Evolutionary conservation across 2,329 filamentous ascomycete species (phyloP).

Genomic region (Diaporthe sp.): DNA sequence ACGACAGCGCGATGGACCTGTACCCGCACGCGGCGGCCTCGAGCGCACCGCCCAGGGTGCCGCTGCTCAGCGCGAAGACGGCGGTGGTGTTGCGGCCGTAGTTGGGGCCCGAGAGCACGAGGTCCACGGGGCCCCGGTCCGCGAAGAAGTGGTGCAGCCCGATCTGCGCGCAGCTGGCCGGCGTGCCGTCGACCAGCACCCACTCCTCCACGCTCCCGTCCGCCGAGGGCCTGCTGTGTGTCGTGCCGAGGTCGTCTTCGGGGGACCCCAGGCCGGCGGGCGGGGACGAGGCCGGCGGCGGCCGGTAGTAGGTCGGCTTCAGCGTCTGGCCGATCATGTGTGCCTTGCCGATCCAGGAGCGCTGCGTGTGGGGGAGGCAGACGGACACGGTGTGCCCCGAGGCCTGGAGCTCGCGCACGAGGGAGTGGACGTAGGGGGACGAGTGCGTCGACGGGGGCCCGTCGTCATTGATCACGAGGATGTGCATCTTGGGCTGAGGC

Average conservation of each 20-base stretch:
- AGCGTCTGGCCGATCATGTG: slow-evolving; percentile 93
- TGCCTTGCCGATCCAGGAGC: slow-evolving; percentile 98
- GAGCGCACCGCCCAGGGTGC: slow-evolving; percentile 82
- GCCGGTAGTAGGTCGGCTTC: slow-evolving; percentile 86
- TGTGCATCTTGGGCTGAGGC: slow-evolving; percentile 64
- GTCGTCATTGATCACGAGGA: slow-evolving; percentile 82
- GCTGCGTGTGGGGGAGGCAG: slow-evolving; percentile 89
- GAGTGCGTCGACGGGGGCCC: slow-evolving; percentile 83
- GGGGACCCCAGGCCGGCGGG: slow-evolving; percentile 55
- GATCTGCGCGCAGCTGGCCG: slow-evolving; percentile 85
- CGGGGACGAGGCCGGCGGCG: slow-evolving; percentile 55
- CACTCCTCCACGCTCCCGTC: slow-evolving; percentile 79
- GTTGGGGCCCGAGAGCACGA: slow-evolving; percentile 85
- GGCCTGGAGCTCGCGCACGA: slow-evolving; percentile 77
- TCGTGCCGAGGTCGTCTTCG: slow-evolving; percentile 76
- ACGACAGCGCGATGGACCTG: slow-evolving; percentile 85
- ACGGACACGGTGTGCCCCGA: slow-evolving; percentile 92
- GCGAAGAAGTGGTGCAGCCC: slow-evolving; percentile 85
- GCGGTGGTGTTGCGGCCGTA: slow-evolving; percentile 87
- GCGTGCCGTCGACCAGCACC: slow-evolving; percentile 85
- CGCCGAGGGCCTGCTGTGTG: slow-evolving; percentile 69
- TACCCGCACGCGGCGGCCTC: slow-evolving; percentile 80
- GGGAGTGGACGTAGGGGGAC: slow-evolving; percentile 83
- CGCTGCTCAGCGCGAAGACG: slow-evolving; percentile 82
- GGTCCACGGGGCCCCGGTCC: slow-evolving; percentile 78